phyloP scores from a whole-genome alignment of 2,329 filamentous ascomycete species.

The Bimuria novae-zelandiae region DNA sequence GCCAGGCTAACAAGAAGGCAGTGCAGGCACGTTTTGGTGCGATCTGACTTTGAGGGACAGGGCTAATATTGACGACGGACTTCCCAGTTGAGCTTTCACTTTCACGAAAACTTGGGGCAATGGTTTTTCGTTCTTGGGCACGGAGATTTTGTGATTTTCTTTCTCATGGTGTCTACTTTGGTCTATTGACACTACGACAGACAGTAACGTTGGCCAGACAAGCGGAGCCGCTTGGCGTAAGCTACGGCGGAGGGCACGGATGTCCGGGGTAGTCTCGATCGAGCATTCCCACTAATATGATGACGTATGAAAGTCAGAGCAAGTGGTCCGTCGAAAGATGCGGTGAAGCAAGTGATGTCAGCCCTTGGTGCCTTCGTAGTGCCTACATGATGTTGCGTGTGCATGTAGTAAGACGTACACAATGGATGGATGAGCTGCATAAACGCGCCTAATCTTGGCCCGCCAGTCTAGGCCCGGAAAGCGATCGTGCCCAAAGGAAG shows the following conservation, averaged over 20 bases:
- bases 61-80: not conserved
- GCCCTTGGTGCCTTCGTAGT: not conserved
- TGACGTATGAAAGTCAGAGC: not conserved
- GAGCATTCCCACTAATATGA: not conserved
- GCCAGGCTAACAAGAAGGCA: not conserved
- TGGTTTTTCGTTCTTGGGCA: not conserved
- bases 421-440: not conserved
- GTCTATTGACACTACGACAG: not conserved
- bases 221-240: constrained; percentile 1
- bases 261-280: constrained; percentile 5
- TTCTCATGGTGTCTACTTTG: not conserved
- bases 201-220: constrained; percentile 1
- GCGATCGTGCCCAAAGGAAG: not conserved
- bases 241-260: constrained; percentile 5
- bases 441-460: not conserved
- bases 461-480: not conserved
- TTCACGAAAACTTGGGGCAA: no score
- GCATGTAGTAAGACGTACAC: not conserved
- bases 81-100: not conserved
- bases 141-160: not conserved
- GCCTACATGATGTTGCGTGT: not conserved
- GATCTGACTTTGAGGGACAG: not conserved
- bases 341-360: not conserved
- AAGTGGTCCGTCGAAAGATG: not conserved
- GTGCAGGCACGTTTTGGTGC: not conserved